A percentile compares a stretch with the other conserved stretches of the same genome.
These are phyloP conservation scores for Aquilaria agallochum DNA, from an alignment of 441 rosid species.

Conservation along the genomic window DNA sequence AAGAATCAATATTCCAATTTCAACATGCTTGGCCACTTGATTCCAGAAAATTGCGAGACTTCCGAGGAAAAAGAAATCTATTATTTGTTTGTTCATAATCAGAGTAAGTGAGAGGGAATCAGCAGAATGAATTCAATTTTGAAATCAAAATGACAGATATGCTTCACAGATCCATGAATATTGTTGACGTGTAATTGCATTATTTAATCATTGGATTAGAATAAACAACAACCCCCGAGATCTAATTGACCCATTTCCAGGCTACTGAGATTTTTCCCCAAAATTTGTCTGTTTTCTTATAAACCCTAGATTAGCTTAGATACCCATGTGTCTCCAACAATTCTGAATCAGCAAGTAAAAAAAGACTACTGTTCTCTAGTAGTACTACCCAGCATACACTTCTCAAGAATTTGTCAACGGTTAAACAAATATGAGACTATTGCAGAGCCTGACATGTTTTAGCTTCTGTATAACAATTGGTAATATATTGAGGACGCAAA, in stretches of 20 bases:
- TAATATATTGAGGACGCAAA: too few species aligned
- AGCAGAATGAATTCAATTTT: conserved; percentile 17
- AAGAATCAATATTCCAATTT: too few species aligned
- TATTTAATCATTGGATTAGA: conserved; percentile 24
- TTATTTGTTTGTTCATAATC: neutral
- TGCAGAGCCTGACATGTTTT: conserved; percentile 12
- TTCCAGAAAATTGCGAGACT: conserved; percentile 9
- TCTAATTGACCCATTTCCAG: conserved; percentile 19
- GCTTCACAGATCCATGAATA: conserved; percentile 39
- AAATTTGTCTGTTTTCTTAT: conserved; percentile 14
- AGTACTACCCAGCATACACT: neutral
- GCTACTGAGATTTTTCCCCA: conserved; percentile 13
- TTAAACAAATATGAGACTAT: conserved; percentile 20
- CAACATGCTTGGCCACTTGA: conserved; percentile 20
- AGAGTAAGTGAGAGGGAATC: conserved; percentile 16
- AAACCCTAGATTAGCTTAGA: conserved; percentile 24
- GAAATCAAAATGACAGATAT: conserved; percentile 57
- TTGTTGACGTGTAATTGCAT: conserved; percentile 21
- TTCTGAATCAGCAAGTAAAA: conserved; percentile 12
- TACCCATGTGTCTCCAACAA: conserved; percentile 19
- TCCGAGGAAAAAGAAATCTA: conserved; percentile 5
- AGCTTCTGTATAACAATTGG: neutral
- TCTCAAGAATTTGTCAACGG: conserved; percentile 3
- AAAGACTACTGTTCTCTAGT: neutral
- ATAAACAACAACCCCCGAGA: conserved; percentile 9